Percentiles rank a stretch among this genome's conserved stretches.
Conservation (phyloP, 306 rosid genomes). For the Trichosanthes truncata region DNA sequence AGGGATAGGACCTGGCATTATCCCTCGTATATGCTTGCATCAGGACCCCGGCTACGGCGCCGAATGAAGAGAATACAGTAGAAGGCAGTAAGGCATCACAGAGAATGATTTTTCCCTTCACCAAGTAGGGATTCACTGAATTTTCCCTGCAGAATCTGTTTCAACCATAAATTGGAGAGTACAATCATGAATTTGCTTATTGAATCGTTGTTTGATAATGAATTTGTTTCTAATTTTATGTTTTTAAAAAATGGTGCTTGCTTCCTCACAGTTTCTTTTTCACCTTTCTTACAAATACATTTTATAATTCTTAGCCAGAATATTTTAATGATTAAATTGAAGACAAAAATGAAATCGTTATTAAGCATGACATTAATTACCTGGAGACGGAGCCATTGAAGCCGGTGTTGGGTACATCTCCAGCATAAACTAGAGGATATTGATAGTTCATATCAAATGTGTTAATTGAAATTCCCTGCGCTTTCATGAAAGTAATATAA, state of each 20-base stretch:
- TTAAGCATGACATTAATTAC: conserved; percentile 8
- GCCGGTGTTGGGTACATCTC: conserved; percentile 11
- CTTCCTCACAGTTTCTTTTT: too few relatives aligned
- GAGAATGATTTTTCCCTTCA: conserved; percentile 25
- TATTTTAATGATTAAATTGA: too few relatives aligned
- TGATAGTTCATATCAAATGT: conserved; percentile 24
- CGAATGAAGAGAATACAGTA: background rate
- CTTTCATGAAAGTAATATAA: background rate
- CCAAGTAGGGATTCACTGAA: conserved; percentile 17
- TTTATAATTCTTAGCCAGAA: too few relatives aligned
- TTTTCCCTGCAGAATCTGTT: background rate
- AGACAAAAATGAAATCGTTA: too few relatives aligned
- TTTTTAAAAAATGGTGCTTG: too few relatives aligned
- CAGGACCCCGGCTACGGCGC: background rate
- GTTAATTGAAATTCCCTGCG: conserved; percentile 37
- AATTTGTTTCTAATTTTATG: too few relatives aligned
- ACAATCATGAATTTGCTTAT: background rate
- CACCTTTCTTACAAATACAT: too few relatives aligned
- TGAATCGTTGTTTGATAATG: too few relatives aligned
- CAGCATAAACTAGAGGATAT: too few relatives aligned
- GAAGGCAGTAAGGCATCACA: background rate
- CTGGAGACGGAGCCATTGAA: background rate
- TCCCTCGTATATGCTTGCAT: background rate
- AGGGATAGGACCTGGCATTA: background rate
- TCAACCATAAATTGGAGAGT: too few relatives aligned